Conservation (phyloP, 2,329 filamentous ascomycete species). For the Cytospora leucostoma region DNA sequence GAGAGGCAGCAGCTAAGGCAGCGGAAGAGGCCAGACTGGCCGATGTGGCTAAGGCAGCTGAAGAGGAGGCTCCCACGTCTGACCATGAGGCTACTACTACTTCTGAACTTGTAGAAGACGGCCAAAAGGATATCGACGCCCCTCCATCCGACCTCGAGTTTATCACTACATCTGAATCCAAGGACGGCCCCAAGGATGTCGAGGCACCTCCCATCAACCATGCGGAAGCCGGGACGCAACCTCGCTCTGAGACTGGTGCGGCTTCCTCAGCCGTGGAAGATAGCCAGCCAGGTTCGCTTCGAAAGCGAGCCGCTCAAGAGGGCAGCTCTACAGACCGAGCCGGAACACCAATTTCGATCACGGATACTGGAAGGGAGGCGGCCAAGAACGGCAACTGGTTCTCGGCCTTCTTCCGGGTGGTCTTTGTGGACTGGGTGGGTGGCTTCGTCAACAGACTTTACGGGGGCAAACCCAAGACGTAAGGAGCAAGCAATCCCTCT, state of each 20-base stretch:
- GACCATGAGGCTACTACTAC: no score
- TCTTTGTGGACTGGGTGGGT: slow-evolving; percentile 29
- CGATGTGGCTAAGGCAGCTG: no score
- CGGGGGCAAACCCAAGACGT: slow-evolving; percentile 27
- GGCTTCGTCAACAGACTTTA: slow-evolving; percentile 25
- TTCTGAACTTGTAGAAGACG: background rate
- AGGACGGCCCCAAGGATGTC: slow-evolving; percentile 8
- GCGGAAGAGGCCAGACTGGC: no score
- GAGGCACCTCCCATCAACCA: background rate
- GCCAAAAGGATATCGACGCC: background rate
- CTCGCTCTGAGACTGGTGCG: slow-evolving; percentile 11
- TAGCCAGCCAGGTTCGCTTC: slow-evolving; percentile 20
- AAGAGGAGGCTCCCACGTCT: no score
- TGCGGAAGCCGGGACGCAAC: background rate
- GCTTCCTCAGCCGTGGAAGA: slow-evolving; percentile 21
- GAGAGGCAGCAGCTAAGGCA: no score
- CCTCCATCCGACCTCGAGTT: background rate
- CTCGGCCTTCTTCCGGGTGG: slow-evolving; percentile 27
- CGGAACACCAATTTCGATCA: slow-evolving; percentile 20
- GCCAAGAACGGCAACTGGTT: slow-evolving; percentile 29
- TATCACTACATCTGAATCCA: background rate
- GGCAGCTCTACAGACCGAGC: slow-evolving; percentile 18
- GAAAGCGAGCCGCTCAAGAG: slow-evolving; percentile 22
- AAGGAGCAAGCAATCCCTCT: slow-evolving; percentile 24
- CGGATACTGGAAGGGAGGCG: slow-evolving; percentile 23